Evolutionary conservation across 1,284 basidiomycete genomes (phyloP), one percentile per base, ranked within the genome.

Genomic region (Moesziomyces sp.): DNA sequence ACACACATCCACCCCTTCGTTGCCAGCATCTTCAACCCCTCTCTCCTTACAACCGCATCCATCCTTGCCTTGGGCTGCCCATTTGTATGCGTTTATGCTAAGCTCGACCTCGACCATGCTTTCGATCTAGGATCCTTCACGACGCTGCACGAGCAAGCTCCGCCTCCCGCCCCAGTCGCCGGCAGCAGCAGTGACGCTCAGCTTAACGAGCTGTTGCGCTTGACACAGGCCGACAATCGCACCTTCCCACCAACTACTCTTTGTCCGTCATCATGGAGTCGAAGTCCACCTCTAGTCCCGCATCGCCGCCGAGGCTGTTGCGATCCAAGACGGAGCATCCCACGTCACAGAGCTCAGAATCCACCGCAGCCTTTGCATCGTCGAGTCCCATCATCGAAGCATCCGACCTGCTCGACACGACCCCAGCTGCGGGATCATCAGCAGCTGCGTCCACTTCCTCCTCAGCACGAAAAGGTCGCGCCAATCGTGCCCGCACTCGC

Each of bases 401-500:
- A 21, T 26, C 24, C 21, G 21, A 24, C 21, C 45, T 16, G 14
- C 11, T 24, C 14, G 21, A 24, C 13, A 14, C 21, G 8, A 13
- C 14, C 5, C 14, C 21, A 16, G 13, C 21, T 9, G 18, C 18
- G 7, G 38, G 16, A 40, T n/a, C 38, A 18, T 40, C 38, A 7
- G 38, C 58, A 3, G 58, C 40, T 4, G 55, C 57, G 21, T 56
- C 58, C 8, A 63, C 50, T 38, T 74, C 64, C 13, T 59, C 65
- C 2, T 68, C 71, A 3, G 52, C 65, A 13, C 56, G 65, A 16
- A 68, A 64, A 46, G 66, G 58, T n/a, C 52, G 54, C 7, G 49
- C 49, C 26, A 54, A 51, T 13, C 66, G 66, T 1, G 58, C 59
- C 16, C 66, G 72, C 3, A 48, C 66, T n/a, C 66, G 72, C 30